A percentile compares a stretch with the other conserved stretches of the same genome.
Evolutionary conservation across 345 rosid species (phyloP).

Genomic region (Salix dunnii): DNA sequence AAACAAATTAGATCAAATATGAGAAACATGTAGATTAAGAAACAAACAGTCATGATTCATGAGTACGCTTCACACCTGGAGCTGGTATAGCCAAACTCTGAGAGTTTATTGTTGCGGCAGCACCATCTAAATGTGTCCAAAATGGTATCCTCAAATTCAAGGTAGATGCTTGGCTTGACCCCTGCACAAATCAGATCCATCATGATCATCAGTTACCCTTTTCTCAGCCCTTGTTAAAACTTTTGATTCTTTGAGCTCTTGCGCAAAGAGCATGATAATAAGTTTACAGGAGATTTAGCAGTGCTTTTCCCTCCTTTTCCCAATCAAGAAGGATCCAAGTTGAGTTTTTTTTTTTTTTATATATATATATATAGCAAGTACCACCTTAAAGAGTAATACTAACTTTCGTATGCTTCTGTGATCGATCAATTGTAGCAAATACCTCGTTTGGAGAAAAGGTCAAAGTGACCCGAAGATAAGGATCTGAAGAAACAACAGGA

Average conservation of each 20-base stretch:
- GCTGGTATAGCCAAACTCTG: slow-evolving; percentile 45
- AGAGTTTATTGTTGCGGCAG: slow-evolving; percentile 55
- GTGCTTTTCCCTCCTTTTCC: neutral
- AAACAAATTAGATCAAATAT: neutral
- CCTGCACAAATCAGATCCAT: slow-evolving; percentile 34
- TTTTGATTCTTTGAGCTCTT: neutral
- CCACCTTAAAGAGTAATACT: neutral
- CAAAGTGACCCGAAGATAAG: slow-evolving; percentile 50
- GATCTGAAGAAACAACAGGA: slow-evolving; percentile 65
- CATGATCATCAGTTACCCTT: neutral
- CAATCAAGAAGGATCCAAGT: neutral
- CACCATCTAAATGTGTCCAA: slow-evolving; percentile 61
- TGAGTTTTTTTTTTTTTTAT: neutral
- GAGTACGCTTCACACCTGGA: slow-evolving; percentile 48
- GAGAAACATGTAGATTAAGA: neutral
- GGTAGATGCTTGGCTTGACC: slow-evolving; percentile 42
- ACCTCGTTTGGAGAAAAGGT: slow-evolving; percentile 49
- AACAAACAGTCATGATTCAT: neutral
- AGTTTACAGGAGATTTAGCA: neutral
- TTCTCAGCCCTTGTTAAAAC: neutral
- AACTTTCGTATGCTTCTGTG: neutral
- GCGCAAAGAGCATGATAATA: neutral
- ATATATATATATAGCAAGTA: neutral
- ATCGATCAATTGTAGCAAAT: neutral
- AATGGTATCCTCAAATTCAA: slow-evolving; percentile 69